phyloP scores from a whole-genome alignment of 768 basidiomycete genomes.

The Hebeloma cylindrosporum region DNA sequence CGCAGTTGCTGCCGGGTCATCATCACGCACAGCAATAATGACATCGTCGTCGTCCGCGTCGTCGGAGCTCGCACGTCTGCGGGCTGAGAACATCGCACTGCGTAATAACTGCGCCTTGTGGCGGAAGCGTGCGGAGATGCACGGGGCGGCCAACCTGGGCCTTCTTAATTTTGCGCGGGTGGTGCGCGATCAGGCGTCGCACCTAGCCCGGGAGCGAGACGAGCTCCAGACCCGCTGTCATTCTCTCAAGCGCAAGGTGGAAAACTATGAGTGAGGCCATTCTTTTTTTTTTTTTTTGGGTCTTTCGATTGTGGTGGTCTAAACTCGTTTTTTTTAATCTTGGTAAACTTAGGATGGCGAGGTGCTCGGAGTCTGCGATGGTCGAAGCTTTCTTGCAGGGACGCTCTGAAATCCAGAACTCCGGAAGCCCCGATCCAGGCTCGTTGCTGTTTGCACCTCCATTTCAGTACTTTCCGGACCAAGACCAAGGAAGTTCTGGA shows the following conservation, averaged over 20 bases:
- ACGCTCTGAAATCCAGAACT: not conserved
- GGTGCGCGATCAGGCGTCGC: slow-evolving; percentile 40
- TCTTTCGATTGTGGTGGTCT: not conserved
- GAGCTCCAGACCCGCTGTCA: slow-evolving; percentile 30
- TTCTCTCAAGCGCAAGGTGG: slow-evolving; percentile 31
- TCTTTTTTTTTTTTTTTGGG: not conserved
- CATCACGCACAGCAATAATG: too few species aligned
- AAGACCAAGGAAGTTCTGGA: not conserved
- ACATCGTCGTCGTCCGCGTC: slow-evolving; percentile 11
- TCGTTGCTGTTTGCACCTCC: slow-evolving; percentile 19
- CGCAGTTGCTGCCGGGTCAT: slow-evolving; percentile 4
- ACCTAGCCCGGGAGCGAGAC: slow-evolving; percentile 39
- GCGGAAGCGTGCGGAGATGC: slow-evolving; percentile 50
- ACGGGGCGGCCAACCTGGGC: slow-evolving; percentile 47
- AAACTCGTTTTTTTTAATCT: not conserved
- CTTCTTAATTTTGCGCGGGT: slow-evolving; percentile 44
- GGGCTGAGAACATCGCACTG: slow-evolving; percentile 44
- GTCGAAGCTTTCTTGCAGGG: not conserved
- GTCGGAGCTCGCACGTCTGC: slow-evolving; percentile 40
- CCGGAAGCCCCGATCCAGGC: slow-evolving; percentile 12
- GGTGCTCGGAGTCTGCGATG: slow-evolving; percentile 9
- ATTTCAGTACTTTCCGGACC: slow-evolving; percentile 6
- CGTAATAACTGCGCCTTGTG: slow-evolving; percentile 43
- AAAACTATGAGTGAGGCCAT: slow-evolving; percentile 22
- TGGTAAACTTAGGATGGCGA: slow-evolving; percentile 5